Percentiles rank a stretch among this genome's conserved stretches.
Conservation (phyloP, 371 early-diverging fungal species). For the Lichtheimia ramosa region DNA sequence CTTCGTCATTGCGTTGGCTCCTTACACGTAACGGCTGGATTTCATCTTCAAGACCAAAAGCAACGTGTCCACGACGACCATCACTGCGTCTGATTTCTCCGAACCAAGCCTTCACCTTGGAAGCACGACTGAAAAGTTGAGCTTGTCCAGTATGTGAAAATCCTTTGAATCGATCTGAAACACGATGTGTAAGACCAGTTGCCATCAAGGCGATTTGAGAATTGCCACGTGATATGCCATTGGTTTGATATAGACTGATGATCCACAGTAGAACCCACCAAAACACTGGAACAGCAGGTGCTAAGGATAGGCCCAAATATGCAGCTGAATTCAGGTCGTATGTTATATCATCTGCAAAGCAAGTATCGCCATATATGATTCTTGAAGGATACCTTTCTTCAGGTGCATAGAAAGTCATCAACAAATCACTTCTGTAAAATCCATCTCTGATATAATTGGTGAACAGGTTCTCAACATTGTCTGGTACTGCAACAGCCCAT, state of each 20-base stretch:
- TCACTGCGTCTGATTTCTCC: slow-evolving; percentile 9
- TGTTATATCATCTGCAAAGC: background rate
- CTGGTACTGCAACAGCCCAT: background rate
- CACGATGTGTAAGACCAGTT: slow-evolving; percentile 10
- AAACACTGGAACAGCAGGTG: background rate
- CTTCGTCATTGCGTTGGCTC: too few species aligned
- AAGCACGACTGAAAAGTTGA: slow-evolving; percentile 7
- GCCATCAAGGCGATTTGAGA: slow-evolving; percentile 15
- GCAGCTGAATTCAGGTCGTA: background rate
- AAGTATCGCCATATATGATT: background rate
- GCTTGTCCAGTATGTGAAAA: slow-evolving; percentile 11
- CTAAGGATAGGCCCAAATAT: slow-evolving; percentile 4
- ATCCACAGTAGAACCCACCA: slow-evolving; percentile 22
- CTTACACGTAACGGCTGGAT: slow-evolving; percentile 6
- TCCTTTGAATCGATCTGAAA: slow-evolving; percentile 6
- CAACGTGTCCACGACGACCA: slow-evolving; percentile 10
- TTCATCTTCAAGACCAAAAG: slow-evolving; percentile 15
- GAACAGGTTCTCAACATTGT: background rate
- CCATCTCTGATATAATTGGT: background rate
- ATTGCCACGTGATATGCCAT: slow-evolving; percentile 17
- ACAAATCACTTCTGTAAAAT: background rate
- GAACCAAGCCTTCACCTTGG: slow-evolving; percentile 9
- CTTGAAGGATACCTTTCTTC: background rate
- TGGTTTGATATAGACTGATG: slow-evolving; percentile 8
- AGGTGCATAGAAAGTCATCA: background rate